Base-by-base conservation (phyloP, 2,329 filamentous ascomycete genomes). In the Calonectria honghensis region DNA sequence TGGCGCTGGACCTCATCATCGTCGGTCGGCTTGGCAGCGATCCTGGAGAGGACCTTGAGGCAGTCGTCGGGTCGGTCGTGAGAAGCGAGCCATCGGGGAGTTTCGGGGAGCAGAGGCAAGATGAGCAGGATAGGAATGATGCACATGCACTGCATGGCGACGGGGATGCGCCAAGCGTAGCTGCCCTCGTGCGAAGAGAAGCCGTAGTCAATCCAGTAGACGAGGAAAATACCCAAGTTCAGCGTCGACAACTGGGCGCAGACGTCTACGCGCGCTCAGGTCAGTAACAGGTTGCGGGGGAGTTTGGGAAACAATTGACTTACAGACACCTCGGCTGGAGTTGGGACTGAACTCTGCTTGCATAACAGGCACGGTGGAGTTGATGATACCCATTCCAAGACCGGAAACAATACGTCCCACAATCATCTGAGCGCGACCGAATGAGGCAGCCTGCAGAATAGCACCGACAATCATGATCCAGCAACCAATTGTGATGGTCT, bases 351-450 rank as follows among this genome's bases (percentile, higher is more conserved):
- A 86, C 66, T 89, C 88, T 1, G 87, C 81, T 61, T 87, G 86
- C 61, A 85, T 85, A 57, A 88, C 86, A 1, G 87, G 87, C 0
- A 85, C 85, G 0, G 86, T 88, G 0, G 85, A 86, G 75, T 86
- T 88, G 78, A 87, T 84, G 48, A 87, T 85, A 13, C 88, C 88
- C 52, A 87, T 85, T 0, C 88, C 88, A 11, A 89, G 76, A 4
- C 88, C 88, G 0, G 88, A 86, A 13, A 90, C 83, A 35, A 89
- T 84, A 16, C 88, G 83, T 2, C 86, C 88, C 10, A 88, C 82
- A 45, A 88, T 85, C 72, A 89, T 83, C 69, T 88, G 87, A 0
- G 86, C 77, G 6, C 86, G 83, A n/a, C 81, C 83, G 75, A 84
- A 88, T 1, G 86, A 85, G 0, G 86, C 83, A 3, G 86, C 84